These are phyloP conservation scores for Fusarium xylarioides DNA, from an alignment of 2,329 filamentous ascomycete genomes.

Conservation along the genomic window DNA sequence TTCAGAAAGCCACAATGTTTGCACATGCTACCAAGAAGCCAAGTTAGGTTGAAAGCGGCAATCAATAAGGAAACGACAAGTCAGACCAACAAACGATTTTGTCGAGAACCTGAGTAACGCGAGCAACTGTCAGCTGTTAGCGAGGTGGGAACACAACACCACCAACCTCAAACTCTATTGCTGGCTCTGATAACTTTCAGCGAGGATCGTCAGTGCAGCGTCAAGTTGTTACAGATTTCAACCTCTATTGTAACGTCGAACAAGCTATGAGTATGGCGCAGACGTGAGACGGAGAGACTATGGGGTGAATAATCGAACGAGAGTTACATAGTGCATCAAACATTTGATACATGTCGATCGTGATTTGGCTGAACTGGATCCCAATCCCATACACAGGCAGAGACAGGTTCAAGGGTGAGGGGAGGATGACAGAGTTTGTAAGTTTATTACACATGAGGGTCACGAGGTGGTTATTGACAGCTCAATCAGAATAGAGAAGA, in stretches of 20 bases:
- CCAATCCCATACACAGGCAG: not conserved
- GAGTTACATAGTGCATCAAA: not conserved
- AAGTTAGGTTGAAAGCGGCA: not conserved
- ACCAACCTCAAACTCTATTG: conserved; percentile 14
- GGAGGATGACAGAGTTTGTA: conserved; percentile 9
- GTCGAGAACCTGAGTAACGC: not conserved
- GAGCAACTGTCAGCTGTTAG: conserved; percentile 7
- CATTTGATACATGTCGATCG: conserved; percentile 9
- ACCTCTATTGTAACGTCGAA: conserved; percentile 5
- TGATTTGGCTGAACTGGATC: not conserved
- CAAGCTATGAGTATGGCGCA: not conserved
- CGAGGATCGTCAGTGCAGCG: not conserved
- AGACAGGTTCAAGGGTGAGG: not conserved
- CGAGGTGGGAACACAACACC: conserved; percentile 1
- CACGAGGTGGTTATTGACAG: conserved; percentile 21
- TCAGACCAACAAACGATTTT: not conserved
- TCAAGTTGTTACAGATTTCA: not conserved
- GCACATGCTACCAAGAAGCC: not conserved
- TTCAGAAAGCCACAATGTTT: not conserved
- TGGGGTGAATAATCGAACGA: not conserved
- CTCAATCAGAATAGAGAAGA: conserved; percentile 1
- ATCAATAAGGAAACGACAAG: not conserved
- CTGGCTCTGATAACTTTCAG: not conserved
- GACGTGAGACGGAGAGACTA: conserved; percentile 2
- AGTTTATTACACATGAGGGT: conserved; percentile 10